These are phyloP conservation scores for Trichoderma sp. DNA, from an alignment of 2,329 filamentous ascomycete genomes.

Conservation along the genomic window DNA sequence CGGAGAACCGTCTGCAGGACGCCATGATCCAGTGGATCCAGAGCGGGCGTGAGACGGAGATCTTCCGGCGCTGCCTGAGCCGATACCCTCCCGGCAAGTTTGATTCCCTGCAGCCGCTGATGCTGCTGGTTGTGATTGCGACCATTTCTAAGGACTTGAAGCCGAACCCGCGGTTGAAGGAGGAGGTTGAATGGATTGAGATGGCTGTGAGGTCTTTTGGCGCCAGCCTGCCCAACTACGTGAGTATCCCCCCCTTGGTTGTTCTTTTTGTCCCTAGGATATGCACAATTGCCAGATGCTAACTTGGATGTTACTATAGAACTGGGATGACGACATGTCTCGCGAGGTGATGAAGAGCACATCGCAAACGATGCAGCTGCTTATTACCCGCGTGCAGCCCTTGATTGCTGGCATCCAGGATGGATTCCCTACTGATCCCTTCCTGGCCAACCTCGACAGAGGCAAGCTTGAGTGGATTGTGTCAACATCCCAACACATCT, in stretches of 20 bases:
- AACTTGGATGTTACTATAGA: constrained; percentile 31
- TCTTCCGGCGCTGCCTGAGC: constrained; percentile 55
- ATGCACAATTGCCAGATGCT: not conserved
- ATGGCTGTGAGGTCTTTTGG: constrained; percentile 58
- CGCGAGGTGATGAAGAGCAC: constrained; percentile 44
- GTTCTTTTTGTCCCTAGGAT: too few relatives aligned
- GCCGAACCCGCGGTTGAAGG: constrained; percentile 52
- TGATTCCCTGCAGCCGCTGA: constrained; percentile 59
- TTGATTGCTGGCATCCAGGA: constrained; percentile 40
- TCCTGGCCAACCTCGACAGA: constrained; percentile 42
- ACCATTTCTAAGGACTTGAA: constrained; percentile 62
- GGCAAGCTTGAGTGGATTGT: constrained; percentile 45
- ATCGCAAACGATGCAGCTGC: constrained; percentile 43
- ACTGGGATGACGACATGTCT: constrained; percentile 42
- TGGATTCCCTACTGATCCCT: constrained; percentile 44
- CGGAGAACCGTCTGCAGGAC: constrained; percentile 61
- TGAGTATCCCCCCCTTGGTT: constrained; percentile 41
- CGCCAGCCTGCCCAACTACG: constrained; percentile 50
- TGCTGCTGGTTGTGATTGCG: constrained; percentile 65
- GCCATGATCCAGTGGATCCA: constrained; percentile 69
- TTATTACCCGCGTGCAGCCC: constrained; percentile 40
- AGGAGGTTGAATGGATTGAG: constrained; percentile 63
- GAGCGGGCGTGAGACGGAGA: constrained; percentile 61
- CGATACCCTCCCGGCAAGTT: constrained; percentile 47
- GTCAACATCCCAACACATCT: constrained; percentile 40